phyloP scores from a whole-genome alignment of 768 basidiomycete genomes.

The Mycena olivaceomarginata region DNA sequence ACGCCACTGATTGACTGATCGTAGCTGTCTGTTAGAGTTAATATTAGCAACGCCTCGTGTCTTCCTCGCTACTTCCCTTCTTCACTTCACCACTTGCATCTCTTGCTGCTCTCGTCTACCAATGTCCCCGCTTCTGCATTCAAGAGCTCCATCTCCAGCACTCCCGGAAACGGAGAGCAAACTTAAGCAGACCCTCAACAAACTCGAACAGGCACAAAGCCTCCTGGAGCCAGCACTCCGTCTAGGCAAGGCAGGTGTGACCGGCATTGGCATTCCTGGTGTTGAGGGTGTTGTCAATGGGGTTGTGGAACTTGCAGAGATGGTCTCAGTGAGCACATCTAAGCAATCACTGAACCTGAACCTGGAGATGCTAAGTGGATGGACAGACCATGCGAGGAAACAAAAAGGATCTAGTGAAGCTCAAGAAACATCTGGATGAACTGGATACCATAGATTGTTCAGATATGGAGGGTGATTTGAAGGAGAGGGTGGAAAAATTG shows the following conservation, averaged over 20 bases:
- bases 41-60: neutral
- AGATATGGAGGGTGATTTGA: neutral
- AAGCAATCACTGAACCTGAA: neutral
- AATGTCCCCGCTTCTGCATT: neutral
- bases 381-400: slow-evolving; percentile 8
- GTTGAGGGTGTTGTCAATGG: slow-evolving; percentile 12
- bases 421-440: no score
- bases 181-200: slow-evolving; percentile 6
- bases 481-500: neutral
- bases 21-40: neutral
- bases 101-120: no score
- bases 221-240: neutral
- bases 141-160: neutral
- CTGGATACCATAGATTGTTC: no score
- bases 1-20: neutral
- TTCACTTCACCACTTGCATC: neutral
- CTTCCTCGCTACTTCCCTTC: neutral
- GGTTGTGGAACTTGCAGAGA: slow-evolving; percentile 9
- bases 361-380: neutral
- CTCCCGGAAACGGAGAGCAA: neutral
- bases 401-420: slow-evolving; percentile 1
- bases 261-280: neutral
- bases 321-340: neutral
- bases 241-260: slow-evolving; percentile 3
- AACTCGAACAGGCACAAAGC: neutral